phyloP scores from a whole-genome alignment of 2,329 filamentous ascomycete genomes.

The Fusarium sp. region DNA sequence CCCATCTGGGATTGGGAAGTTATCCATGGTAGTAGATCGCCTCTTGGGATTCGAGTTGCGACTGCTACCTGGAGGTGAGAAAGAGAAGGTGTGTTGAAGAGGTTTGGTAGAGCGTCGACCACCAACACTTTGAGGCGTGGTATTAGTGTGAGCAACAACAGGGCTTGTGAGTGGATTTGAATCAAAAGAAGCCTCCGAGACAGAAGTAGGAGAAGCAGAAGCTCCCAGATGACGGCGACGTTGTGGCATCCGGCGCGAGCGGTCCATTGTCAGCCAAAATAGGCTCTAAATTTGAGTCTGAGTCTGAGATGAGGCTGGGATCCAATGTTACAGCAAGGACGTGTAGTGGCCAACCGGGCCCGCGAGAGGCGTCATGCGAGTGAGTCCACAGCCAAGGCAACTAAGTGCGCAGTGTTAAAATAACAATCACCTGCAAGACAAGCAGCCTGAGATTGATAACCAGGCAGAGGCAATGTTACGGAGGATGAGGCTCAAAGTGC shows the following conservation, averaged over 20 bases:
- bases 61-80: constrained; percentile 52
- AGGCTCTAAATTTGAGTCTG: constrained; percentile 20
- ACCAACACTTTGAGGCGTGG: constrained; percentile 50
- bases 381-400: constrained; percentile 35
- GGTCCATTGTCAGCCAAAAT: constrained; percentile 54
- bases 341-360: constrained; percentile 49
- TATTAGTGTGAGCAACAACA: constrained; percentile 50
- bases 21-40: constrained; percentile 60
- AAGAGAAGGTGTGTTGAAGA: constrained; percentile 54
- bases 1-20: constrained; percentile 56
- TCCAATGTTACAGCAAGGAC: constrained; percentile 48
- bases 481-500: constrained; percentile 42
- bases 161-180: constrained; percentile 51
- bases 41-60: constrained; percentile 55
- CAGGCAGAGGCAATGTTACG: constrained; percentile 13
- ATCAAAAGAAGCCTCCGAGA: constrained; percentile 51
- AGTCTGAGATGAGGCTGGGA: constrained; percentile 41
- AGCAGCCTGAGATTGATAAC: constrained; percentile 19
- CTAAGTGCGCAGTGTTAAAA: constrained; percentile 34
- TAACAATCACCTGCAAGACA: constrained; percentile 27
- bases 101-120: constrained; percentile 53
- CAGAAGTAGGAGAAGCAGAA: constrained; percentile 53
- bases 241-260: constrained; percentile 53
- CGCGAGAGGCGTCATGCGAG: constrained; percentile 47
- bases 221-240: constrained; percentile 51